Evolutionary conservation across 805 yeast genomes (phyloP), one percentile per base, ranked within the genome.

Genomic region (Saccharomyces jurei): DNA sequence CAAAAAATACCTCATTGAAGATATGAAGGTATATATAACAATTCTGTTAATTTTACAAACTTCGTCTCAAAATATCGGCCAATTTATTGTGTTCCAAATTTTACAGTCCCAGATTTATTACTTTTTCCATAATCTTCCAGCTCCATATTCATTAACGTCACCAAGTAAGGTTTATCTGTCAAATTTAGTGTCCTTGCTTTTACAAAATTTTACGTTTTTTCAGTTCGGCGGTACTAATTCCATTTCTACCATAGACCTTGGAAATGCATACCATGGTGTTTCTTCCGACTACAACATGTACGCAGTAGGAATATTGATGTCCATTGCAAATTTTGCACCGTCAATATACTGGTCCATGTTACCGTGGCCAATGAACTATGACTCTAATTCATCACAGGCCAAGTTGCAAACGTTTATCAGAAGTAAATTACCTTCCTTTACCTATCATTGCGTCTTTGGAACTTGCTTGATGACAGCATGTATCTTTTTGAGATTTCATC

Each of bases 221-320:
- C 87, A 88, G 22, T 77, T 86, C 67, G 98, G 98, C 0, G 89
- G 88, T 51, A 90, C 98, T 0, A 94, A 94, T 65, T 89, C 96
- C 44, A 77, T 94, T 60, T 92, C 97, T 0, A 86, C 97, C 0
- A 83, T 94, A 25, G 97, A 92, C 63, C 76, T 94, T 26, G 82
- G 96, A 0, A 91, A 92, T 66, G 91, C 97, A 0, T 94, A 94
- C 69, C 92, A 92, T 66, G 99, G 99, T 0, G 75, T 91, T 6
- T 70, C 81, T 0, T 65, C 61, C 30, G 78, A 81, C 48, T 94
- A 89, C 65, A 81, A 84, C 59, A 78, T 91, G 25, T 61, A 80
- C 6, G 66, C 80, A 2, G 96, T 92, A 4, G 96, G 96, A 0
- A 29, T 86, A 0, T 70, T 94, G 53, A 89, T 96, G 13, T 87